These are phyloP conservation scores for Thuja plicata DNA, from an alignment of 83 land plant species.

Conservation along the genomic window DNA sequence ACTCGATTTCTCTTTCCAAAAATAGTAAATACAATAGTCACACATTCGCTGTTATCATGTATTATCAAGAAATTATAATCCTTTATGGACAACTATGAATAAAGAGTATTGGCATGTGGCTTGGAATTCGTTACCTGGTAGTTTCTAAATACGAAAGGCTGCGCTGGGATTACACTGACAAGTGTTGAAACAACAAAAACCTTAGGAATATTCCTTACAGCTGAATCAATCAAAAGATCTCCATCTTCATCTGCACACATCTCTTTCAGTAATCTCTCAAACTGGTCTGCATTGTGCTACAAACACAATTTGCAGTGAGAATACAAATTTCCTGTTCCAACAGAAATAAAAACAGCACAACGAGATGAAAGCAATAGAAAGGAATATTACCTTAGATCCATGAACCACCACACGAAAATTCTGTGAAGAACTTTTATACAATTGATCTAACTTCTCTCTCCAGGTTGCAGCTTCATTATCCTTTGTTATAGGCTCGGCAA, in stretches of 20 bases:
- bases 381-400: slow-evolving; percentile 81
- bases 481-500: slow-evolving; percentile 91
- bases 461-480: slow-evolving; percentile 99
- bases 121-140: slow-evolving; percentile 71
- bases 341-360: neutral
- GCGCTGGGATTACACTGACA: slow-evolving; percentile 92
- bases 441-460: slow-evolving; percentile 97
- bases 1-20: neutral
- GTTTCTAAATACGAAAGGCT: slow-evolving; percentile 94
- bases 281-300: slow-evolving; percentile 99
- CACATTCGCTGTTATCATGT: neutral
- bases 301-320: slow-evolving; percentile 20
- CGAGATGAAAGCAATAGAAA: neutral
- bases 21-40: neutral
- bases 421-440: slow-evolving; percentile 97
- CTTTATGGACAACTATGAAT: neutral
- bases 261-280: slow-evolving; percentile 91
- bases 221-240: slow-evolving; percentile 92
- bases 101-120: neutral
- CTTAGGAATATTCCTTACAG: slow-evolving; percentile 89
- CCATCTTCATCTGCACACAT: slow-evolving; percentile 99
- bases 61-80: neutral
- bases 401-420: slow-evolving; percentile 97
- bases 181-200: slow-evolving; percentile 94
- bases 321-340: neutral